Evolutionary conservation across 805 yeast genomes (phyloP), one percentile per base, ranked within the genome.

Genomic region (Candida sphagnicola): DNA sequence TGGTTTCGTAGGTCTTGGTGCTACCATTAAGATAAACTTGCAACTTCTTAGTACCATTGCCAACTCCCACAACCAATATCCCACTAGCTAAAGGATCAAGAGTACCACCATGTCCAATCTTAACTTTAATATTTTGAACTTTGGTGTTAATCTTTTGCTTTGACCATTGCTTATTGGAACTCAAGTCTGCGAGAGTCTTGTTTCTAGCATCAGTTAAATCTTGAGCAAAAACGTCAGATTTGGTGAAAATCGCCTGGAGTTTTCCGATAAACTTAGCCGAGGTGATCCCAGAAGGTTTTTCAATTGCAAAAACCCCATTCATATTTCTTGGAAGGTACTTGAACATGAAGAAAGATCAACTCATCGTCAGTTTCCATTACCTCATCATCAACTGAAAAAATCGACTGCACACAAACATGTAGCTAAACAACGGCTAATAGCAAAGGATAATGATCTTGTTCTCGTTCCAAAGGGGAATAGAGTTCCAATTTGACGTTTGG

Each of bases 81-180:
- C 99, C 99, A n/a, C 89, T 80, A 0, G 99, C 99, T 31, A 86
- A 62, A 0, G 98, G 97, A 54, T 93, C 99, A 28, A 93, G 67
- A 0, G 99, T 93, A 8, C 99, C 99, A 14, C 99, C 99, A 59
- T 93, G 99, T 1, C 99, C 99, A 70, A 91, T 83, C 54, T 93
- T 93, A 24, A 90, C 80, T 50, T 80, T 81, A 3, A 75, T 65
- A 23, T 70, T 69, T 17, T 72, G 64, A 19, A 75, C 67, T 41
- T 76, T 75, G 38, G 76, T 72, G 42, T 74, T 71, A 31, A 77
- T 72, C 26, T 78, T 70, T 39, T 65, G 69, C 37, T 69, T 60
- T 40, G 75, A 67, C 54, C 67, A 61, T 39, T 58, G 56, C 35
- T 59, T 61, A 53, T 65, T 65, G 30, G 57, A 58, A 23, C 63